Evolutionary conservation across 257 asterid species (phyloP), one percentile per base, ranked within the genome.

Genomic region (Solanum corneliomulleri): DNA sequence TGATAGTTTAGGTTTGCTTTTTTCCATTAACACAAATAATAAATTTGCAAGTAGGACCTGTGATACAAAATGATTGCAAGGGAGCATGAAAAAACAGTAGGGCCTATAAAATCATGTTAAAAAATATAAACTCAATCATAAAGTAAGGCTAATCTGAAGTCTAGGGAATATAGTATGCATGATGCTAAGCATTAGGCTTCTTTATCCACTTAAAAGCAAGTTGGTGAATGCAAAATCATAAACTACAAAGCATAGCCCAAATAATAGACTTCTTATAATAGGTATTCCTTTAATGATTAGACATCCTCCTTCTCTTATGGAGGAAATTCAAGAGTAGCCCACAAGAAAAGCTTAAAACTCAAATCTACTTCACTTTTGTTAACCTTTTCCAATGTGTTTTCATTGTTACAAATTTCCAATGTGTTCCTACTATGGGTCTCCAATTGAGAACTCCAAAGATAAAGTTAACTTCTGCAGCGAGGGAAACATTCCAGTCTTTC

Each of bases 31-130:
- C 77, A 16, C 77, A 70, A 70, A 31, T 16, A 31, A 70, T 70
- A 82, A 37, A 4, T 31, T 37, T 16, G 64, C 58, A 66, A 62
- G 87, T 66, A 45, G 81, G 77, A 84, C 27, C 29, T 31, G 27
- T 27, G 87, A 62, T 84, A 8, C 23, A 47, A 84, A 84, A 84
- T 84, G 87, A 84, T 84, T 84, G 87, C 87, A 84, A 84, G 75
- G 87, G 64, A 84, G 62, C 87, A 84, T 7, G 58, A 27, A 64
- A 84, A 84, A 41, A 68, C 75, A 70, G 87, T 64, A 62, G 81
- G 87, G 31, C 78, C 64, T 31, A 66, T 66, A 31, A 31, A 27
- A 66, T 66, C 78, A 66, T 41, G 44, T 39, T 84, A 11, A 25
- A 84, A 84, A 39, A 84, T 62, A 84, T 39, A 13, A 60, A 84